phyloP scores from a whole-genome alignment of 768 basidiomycete genomes.

The Steccherinum ochraceum region DNA sequence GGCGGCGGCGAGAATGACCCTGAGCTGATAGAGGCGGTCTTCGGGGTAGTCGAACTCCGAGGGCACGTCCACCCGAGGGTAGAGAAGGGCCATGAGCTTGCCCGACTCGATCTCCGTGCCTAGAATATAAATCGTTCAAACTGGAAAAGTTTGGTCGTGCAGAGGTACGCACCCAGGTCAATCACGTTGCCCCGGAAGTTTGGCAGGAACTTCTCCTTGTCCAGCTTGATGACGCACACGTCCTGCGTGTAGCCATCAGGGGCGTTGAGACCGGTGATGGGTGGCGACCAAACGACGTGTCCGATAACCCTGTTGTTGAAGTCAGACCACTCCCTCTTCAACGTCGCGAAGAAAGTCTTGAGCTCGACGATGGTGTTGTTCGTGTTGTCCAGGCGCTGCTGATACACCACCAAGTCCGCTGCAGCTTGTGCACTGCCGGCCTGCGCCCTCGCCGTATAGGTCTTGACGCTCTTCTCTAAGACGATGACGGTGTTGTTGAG shows the following conservation, averaged over 20 bases:
- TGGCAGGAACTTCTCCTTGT: conserved; percentile 31
- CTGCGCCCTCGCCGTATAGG: background rate
- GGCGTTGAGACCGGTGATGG: conserved; percentile 22
- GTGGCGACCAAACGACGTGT: conserved; percentile 32
- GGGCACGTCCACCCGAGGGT: conserved; percentile 11
- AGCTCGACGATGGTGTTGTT: conserved; percentile 12
- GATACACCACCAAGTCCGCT: conserved; percentile 5
- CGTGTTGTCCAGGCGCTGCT: conserved; percentile 11
- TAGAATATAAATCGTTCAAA: conserved; percentile 10
- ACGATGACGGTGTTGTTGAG: conserved; percentile 10
- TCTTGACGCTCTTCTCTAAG: conserved; percentile 14
- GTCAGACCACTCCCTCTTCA: conserved; percentile 29
- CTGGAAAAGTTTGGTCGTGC: conserved; percentile 1
- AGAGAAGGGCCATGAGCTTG: conserved; percentile 14
- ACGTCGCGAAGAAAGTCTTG: conserved; percentile 26
- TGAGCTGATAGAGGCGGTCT: conserved; percentile 15
- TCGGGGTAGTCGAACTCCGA: conserved; percentile 22
- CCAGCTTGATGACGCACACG: conserved; percentile 32
- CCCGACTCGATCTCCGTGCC: conserved; percentile 13
- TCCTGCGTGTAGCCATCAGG: conserved; percentile 31
- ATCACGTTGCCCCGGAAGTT: conserved; percentile 30
- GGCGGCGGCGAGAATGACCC: conserved; percentile 18
- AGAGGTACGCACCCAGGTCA: conserved; percentile 29
- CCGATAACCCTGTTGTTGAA: conserved; percentile 30
- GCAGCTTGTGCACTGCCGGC: background rate